A percentile compares a stretch with the other conserved stretches of the same genome.
Conservation (phyloP, 2,329 filamentous ascomycete genomes). For the Neonectria faginata region DNA sequence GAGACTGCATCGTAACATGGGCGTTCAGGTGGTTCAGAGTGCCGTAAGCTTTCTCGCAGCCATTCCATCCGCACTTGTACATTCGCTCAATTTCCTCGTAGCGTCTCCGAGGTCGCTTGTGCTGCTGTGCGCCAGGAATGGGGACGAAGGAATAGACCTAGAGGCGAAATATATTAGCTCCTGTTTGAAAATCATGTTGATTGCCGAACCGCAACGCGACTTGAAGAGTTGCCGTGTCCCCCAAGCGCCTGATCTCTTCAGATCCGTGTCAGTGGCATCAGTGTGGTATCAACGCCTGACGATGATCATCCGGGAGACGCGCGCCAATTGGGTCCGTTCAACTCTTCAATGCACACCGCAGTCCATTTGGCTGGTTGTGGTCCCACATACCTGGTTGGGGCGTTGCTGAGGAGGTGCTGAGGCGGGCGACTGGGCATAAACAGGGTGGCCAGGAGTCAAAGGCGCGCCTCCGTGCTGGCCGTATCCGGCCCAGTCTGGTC, state of each 20-base stretch:
- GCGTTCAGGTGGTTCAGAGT: conserved; percentile 98
- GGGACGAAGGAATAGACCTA: conserved; percentile 98
- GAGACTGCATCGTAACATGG: conserved; percentile 98
- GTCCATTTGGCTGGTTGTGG: background rate
- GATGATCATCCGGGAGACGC: background rate
- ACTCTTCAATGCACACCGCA: conserved; percentile 4
- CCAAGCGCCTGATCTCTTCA: background rate
- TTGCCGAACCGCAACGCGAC: background rate
- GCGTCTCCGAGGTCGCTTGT: conserved; percentile 91
- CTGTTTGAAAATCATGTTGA: background rate
- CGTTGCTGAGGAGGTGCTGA: conserved; percentile 66
- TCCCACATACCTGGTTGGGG: conserved; percentile 68
- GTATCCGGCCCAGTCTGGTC: conserved; percentile 81
- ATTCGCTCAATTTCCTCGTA: conserved; percentile 99
- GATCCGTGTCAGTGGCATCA: background rate
- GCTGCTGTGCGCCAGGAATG: conserved; percentile 95
- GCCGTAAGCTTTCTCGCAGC: conserved; percentile 98
- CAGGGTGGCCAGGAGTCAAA: conserved; percentile 63
- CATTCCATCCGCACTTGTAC: conserved; percentile 99
- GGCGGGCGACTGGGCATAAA: conserved; percentile 67
- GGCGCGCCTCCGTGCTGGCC: conserved; percentile 63
- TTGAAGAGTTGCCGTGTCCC: background rate
- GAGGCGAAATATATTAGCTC: background rate
- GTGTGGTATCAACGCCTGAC: background rate
- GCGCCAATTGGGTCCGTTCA: background rate